Evolutionary conservation across 2,329 filamentous ascomycete genomes (phyloP).

Genomic region (Fusarium brevicatenulatum): DNA sequence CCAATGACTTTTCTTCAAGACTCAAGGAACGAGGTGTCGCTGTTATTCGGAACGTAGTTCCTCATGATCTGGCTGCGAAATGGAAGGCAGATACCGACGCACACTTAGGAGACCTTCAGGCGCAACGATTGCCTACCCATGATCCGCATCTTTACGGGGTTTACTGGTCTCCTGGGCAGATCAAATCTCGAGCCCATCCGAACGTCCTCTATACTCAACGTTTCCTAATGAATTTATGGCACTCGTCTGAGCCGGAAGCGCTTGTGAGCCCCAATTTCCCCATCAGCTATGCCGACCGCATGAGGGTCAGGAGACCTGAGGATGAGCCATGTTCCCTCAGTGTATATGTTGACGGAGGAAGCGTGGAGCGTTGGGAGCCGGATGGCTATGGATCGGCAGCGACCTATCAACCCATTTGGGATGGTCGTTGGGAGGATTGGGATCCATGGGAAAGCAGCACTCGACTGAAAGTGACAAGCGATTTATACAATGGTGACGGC

Average conservation of each 20-base stretch:
- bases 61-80: slow-evolving; percentile 42
- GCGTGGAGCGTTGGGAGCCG: slow-evolving; percentile 73
- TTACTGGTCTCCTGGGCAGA: slow-evolving; percentile 55
- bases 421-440: slow-evolving; percentile 78
- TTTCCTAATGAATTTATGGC: slow-evolving; percentile 57
- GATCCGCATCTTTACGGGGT: slow-evolving; percentile 51
- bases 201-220: slow-evolving; percentile 54
- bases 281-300: slow-evolving; percentile 69
- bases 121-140: slow-evolving; percentile 46
- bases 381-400: slow-evolving; percentile 66
- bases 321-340: slow-evolving; percentile 65
- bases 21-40: slow-evolving; percentile 48
- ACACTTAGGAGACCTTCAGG: slow-evolving; percentile 62
- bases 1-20: slow-evolving; percentile 42
- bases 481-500: slow-evolving; percentile 78
- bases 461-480: slow-evolving; percentile 70
- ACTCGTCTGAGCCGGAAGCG: slow-evolving; percentile 51
- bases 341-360: slow-evolving; percentile 72
- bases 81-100: slow-evolving; percentile 63
- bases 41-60: slow-evolving; percentile 48
- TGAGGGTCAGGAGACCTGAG: slow-evolving; percentile 62
- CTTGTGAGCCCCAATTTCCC: slow-evolving; percentile 59
- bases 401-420: slow-evolving; percentile 73
- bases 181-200: slow-evolving; percentile 53
- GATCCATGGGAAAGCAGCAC: slow-evolving; percentile 78